A percentile compares a stretch with the other conserved stretches of the same genome.
Conservation (phyloP, 208 protist species). For the Leishmania guyanensis region DNA sequence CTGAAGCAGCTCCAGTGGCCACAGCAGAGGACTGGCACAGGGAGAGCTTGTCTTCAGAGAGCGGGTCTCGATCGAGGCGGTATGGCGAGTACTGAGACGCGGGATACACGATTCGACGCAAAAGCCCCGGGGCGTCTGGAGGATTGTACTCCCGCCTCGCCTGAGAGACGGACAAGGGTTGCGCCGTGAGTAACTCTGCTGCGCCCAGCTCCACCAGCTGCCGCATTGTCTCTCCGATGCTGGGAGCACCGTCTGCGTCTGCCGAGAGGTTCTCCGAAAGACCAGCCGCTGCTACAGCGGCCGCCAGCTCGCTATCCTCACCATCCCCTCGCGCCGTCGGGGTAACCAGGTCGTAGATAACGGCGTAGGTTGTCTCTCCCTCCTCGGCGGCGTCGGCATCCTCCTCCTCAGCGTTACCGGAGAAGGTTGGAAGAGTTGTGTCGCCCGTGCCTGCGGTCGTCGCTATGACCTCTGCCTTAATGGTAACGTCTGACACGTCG, state of each 20-base stretch:
- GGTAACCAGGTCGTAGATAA: slow-evolving; percentile 37
- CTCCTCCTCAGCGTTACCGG: slow-evolving; percentile 6
- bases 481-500: slow-evolving; percentile 2
- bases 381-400: slow-evolving; percentile 2
- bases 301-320: slow-evolving; percentile 18
- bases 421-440: background rate
- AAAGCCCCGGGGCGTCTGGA: slow-evolving; percentile 41
- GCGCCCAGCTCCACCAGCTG: slow-evolving; percentile 73
- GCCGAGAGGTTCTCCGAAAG: slow-evolving; percentile 7
- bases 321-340: slow-evolving; percentile 9
- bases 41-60: slow-evolving; percentile 20
- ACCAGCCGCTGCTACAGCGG: slow-evolving; percentile 5
- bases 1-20: background rate
- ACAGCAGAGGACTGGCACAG: slow-evolving; percentile 5
- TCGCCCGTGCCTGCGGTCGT: background rate
- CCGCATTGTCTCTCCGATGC: slow-evolving; percentile 49
- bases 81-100: slow-evolving; percentile 76
- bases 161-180: slow-evolving; percentile 28
- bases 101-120: slow-evolving; percentile 64
- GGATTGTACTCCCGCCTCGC: slow-evolving; percentile 53
- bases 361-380: slow-evolving; percentile 7
- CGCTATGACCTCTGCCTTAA: background rate
- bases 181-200: slow-evolving; percentile 55
- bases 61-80: slow-evolving; percentile 59
- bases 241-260: slow-evolving; percentile 3